A percentile compares a stretch with the other conserved stretches of the same genome.
Conservation (phyloP, 148 eudicot genomes). For the Vaccinium darrowii region DNA sequence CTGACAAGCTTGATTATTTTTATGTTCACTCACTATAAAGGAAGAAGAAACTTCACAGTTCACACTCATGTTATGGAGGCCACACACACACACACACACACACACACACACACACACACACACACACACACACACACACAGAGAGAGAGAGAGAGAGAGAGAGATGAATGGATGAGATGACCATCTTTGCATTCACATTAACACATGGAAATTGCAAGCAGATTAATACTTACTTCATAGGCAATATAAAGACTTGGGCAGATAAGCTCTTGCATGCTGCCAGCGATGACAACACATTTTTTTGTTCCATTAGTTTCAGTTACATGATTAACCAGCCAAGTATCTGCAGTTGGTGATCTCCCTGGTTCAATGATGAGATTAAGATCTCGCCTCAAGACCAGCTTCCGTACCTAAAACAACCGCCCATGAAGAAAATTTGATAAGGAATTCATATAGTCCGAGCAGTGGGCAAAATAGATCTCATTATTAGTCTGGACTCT, state of each 20-base stretch:
- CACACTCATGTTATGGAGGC: neutral
- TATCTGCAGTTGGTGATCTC: slow-evolving; percentile 86
- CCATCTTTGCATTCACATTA: neutral
- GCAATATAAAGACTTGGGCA: slow-evolving; percentile 96
- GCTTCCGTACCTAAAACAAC: slow-evolving; percentile 67
- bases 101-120: too few species aligned
- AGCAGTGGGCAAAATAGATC: too few species aligned
- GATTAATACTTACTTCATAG: slow-evolving; percentile 62
- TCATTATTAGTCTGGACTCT: too few species aligned
- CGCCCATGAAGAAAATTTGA: neutral
- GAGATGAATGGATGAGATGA: neutral
- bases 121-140: too few species aligned
- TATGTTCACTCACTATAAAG: neutral
- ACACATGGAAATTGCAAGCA: neutral
- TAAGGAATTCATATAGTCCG: too few species aligned
- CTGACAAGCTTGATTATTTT: neutral
- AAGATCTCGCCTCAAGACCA: slow-evolving; percentile 71
- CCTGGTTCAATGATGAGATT: slow-evolving; percentile 97
- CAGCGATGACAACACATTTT: slow-evolving; percentile 83
- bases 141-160: neutral
- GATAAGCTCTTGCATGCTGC: slow-evolving; percentile 98
- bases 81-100: neutral
- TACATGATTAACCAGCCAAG: slow-evolving; percentile 87
- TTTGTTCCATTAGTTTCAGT: slow-evolving; percentile 96
- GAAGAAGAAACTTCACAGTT: neutral